phyloP scores from a whole-genome alignment of 352 stramenopile genomes.

The Blastocystis sp. region DNA sequence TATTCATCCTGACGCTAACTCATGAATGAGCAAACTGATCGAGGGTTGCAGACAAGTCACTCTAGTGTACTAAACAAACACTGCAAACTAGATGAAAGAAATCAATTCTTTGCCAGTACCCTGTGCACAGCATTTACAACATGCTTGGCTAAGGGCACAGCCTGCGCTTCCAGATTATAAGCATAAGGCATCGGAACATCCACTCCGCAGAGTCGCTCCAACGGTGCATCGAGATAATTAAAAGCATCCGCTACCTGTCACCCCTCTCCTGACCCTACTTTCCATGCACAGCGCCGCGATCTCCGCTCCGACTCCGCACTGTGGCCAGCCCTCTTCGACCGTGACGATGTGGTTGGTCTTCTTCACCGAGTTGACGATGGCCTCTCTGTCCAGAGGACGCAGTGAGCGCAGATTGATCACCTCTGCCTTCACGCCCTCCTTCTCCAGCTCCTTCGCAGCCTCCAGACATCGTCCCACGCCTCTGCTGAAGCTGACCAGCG shows the following conservation, averaged over 20 bases:
- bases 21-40: not conserved
- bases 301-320: slow-evolving; percentile 85
- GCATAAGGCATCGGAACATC: slow-evolving; percentile 98
- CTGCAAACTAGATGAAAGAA: not conserved
- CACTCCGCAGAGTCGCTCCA: slow-evolving; percentile 90
- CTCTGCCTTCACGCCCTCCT: slow-evolving; percentile 88
- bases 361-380: slow-evolving; percentile 92
- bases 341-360: slow-evolving; percentile 94
- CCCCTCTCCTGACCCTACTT: slow-evolving; percentile 64
- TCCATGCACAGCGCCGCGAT: slow-evolving; percentile 95
- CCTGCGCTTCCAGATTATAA: slow-evolving; percentile 85
- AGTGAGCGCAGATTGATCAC: slow-evolving; percentile 89
- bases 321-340: slow-evolving; percentile 86
- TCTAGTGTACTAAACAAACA: not conserved
- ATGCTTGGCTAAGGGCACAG: slow-evolving; percentile 86
- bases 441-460: slow-evolving; percentile 82
- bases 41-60: not conserved
- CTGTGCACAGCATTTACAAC: slow-evolving; percentile 84
- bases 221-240: slow-evolving; percentile 94
- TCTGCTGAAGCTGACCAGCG: slow-evolving; percentile 92
- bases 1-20: not conserved
- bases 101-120: slow-evolving; percentile 37
- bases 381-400: slow-evolving; percentile 88
- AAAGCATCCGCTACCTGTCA: slow-evolving; percentile 79
- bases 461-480: slow-evolving; percentile 90